Evolutionary conservation across 257 asterid species (phyloP).

Genomic region (Gentiana straminea): DNA sequence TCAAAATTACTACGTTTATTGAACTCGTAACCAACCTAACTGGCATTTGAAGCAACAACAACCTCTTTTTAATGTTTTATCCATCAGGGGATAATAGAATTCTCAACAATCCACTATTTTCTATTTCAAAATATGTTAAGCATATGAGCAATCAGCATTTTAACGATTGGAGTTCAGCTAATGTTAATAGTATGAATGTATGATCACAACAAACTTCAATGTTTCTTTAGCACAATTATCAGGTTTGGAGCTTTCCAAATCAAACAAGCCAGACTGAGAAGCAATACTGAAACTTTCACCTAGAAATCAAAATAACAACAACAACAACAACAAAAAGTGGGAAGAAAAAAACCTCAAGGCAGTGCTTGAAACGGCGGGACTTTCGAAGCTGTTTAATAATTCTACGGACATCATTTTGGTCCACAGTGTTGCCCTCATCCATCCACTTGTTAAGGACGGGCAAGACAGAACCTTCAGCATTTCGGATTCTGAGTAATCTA

Average conservation of each 20-base stretch:
- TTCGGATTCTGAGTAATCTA: constrained; percentile 3
- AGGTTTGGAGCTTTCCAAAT: neutral
- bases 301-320: neutral
- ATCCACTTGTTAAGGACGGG: constrained; percentile 13
- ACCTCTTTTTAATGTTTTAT: too few species aligned
- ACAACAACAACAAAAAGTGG: neutral
- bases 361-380: constrained; percentile 1
- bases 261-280: neutral
- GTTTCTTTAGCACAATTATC: neutral
- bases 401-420: neutral
- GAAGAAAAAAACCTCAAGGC: constrained; percentile 12
- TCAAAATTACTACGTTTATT: too few species aligned
- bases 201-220: too few species aligned
- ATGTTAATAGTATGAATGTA: too few species aligned
- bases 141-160: too few species aligned
- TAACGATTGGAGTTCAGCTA: too few species aligned
- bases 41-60: too few species aligned
- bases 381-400: constrained; percentile 9
- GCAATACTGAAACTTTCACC: neutral
- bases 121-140: too few species aligned
- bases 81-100: too few species aligned
- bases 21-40: too few species aligned
- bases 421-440: constrained; percentile 5
- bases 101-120: too few species aligned
- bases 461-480: constrained; percentile 1